Evolutionary conservation across 2,329 filamentous ascomycete species (phyloP).

Genomic region (Aphanoascus verrucosus): DNA sequence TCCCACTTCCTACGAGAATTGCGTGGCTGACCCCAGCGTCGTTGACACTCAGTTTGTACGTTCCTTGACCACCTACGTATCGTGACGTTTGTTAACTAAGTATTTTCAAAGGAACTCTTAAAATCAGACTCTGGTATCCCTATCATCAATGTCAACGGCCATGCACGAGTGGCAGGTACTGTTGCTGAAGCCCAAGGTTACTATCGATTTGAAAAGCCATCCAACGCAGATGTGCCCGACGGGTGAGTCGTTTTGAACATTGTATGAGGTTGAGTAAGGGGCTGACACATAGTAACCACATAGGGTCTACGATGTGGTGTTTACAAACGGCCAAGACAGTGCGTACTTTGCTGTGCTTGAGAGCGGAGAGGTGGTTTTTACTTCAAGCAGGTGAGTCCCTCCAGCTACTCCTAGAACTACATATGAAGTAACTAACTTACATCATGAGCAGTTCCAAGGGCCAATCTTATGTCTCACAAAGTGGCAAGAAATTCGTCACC

Average conservation of each 20-base stretch:
- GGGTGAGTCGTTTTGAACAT: background rate
- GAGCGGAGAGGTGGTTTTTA: conserved; percentile 1
- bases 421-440: background rate
- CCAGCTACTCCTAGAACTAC: background rate
- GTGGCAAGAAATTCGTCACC: background rate
- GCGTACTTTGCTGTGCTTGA: background rate
- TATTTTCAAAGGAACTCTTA: background rate
- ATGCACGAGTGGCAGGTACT: background rate
- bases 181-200: background rate
- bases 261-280: background rate
- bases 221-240: background rate
- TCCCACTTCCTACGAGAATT: background rate
- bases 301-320: background rate
- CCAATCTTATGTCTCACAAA: background rate
- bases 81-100: background rate
- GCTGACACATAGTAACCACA: background rate
- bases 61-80: background rate
- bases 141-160: background rate
- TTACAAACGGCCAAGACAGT: background rate
- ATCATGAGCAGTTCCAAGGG: background rate
- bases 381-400: background rate
- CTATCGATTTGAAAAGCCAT: background rate
- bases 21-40: background rate
- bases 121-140: background rate
- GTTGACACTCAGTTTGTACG: background rate